Conservation (phyloP, 768 basidiomycete genomes). For the Naganishia antarctica region DNA sequence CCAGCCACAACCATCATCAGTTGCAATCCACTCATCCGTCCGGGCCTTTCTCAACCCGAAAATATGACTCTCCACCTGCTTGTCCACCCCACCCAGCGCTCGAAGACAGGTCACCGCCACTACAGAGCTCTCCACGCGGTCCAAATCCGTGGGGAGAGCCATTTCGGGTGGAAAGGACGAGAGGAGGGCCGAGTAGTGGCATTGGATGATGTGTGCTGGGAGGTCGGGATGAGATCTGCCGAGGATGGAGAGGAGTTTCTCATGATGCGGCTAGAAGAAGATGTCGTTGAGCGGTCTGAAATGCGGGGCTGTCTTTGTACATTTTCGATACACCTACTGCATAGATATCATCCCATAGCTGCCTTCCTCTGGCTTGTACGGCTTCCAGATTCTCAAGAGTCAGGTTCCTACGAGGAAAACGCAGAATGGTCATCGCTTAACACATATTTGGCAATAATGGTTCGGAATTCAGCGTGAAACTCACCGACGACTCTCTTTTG, state of each 20-base stretch:
- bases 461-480: not conserved
- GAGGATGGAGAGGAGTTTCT: slow-evolving; percentile 16
- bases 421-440: not conserved
- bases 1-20: slow-evolving; percentile 19
- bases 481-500: not conserved
- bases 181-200: slow-evolving; percentile 41
- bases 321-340: no score
- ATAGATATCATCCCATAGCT: slow-evolving; percentile 23
- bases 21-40: slow-evolving; percentile 10
- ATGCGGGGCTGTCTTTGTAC: no score
- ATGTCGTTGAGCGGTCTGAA: not conserved
- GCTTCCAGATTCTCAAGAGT: not conserved
- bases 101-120: slow-evolving; percentile 15
- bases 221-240: slow-evolving; percentile 13
- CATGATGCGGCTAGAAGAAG: slow-evolving; percentile 16
- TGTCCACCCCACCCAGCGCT: slow-evolving; percentile 22
- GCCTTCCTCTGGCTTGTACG: slow-evolving; percentile 1
- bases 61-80: slow-evolving; percentile 23
- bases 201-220: slow-evolving; percentile 38
- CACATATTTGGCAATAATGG: no score
- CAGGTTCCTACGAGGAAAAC: not conserved
- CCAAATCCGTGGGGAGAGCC: slow-evolving; percentile 25
- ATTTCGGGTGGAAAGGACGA: not conserved
- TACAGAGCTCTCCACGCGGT: slow-evolving; percentile 1
- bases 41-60: slow-evolving; percentile 24